These are phyloP conservation scores for Acanthamoeba triangularis DNA, from an alignment of 208 protist genomes.

Conservation along the genomic window DNA sequence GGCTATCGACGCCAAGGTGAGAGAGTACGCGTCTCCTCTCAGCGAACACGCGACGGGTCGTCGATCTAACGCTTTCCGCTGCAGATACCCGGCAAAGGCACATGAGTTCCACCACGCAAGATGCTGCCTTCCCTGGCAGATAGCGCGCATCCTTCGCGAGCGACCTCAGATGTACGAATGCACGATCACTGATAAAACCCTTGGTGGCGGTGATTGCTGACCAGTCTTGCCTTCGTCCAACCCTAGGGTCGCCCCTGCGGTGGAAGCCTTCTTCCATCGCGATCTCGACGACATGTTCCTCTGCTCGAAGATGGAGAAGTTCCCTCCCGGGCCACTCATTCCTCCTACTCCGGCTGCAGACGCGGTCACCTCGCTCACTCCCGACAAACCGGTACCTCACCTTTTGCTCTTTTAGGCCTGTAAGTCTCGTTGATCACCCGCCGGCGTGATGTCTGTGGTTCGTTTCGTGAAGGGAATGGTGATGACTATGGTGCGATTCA, in stretches of 20 bases:
- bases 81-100: conserved; percentile 74
- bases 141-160: conserved; percentile 43
- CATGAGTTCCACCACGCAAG: conserved; percentile 58
- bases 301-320: conserved; percentile 58
- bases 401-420: not conserved
- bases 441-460: not conserved
- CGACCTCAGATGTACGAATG: conserved; percentile 54
- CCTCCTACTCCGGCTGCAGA: not conserved
- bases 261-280: conserved; percentile 39
- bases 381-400: not conserved
- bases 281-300: conserved; percentile 75
- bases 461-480: not conserved
- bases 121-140: conserved; percentile 40
- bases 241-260: conserved; percentile 6
- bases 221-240: not conserved
- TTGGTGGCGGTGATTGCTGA: not conserved
- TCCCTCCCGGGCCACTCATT: not conserved
- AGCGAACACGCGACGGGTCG: no score
- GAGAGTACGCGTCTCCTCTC: conserved; percentile 8
- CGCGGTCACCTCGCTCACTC: not conserved
- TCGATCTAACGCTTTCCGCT: not conserved
- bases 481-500: conserved; percentile 72
- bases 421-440: not conserved
- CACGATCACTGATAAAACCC: not conserved
- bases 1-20: not conserved